Evolutionary conservation across 176 grass and related monocot species (phyloP).

Genomic region (Raddia distichophylla): DNA sequence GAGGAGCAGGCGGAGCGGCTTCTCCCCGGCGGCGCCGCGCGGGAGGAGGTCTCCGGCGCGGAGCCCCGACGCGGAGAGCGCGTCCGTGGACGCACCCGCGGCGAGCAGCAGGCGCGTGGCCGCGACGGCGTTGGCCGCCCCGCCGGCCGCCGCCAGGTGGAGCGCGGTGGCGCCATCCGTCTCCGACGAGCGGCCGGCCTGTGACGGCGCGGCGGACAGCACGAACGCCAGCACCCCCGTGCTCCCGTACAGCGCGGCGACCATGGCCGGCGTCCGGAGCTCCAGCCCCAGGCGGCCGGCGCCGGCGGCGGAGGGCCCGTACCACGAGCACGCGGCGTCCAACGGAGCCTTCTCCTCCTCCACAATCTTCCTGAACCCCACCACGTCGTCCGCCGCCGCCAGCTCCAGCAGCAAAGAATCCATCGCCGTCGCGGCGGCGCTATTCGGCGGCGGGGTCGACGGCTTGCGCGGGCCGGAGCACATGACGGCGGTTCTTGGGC

Average conservation of each 20-base stretch:
- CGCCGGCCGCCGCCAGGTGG: conserved; percentile 66
- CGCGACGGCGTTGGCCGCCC: conserved; percentile 37
- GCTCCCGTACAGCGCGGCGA: conserved; percentile 81
- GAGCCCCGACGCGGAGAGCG: conserved; percentile 45
- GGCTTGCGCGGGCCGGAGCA: conserved; percentile 73
- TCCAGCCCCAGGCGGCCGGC: conserved; percentile 42
- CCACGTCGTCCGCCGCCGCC: conserved; percentile 75
- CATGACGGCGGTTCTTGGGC: conserved; percentile 43
- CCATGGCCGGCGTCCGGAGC: conserved; percentile 77
- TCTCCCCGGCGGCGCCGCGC: conserved; percentile 35
- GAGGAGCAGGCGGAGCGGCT: conserved; percentile 49
- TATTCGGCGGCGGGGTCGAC: conserved; percentile 35
- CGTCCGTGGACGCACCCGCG: conserved; percentile 56
- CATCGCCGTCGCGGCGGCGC: not conserved
- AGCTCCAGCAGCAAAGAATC: conserved; percentile 64
- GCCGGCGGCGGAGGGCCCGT: conserved; percentile 49
- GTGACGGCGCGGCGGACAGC: conserved; percentile 33
- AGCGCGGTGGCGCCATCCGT: conserved; percentile 76
- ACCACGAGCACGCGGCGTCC: conserved; percentile 45
- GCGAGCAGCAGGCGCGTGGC: conserved; percentile 62
- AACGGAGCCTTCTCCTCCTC: conserved; percentile 54
- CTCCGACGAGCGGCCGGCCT: conserved; percentile 54
- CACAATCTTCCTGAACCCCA: conserved; percentile 48
- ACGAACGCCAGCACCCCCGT: conserved; percentile 54
- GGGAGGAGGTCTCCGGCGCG: conserved; percentile 69